These are phyloP conservation scores for Straminergon stramineum DNA, from an alignment of 225 moss, liverwort and hornwort species.

Conservation along the genomic window DNA sequence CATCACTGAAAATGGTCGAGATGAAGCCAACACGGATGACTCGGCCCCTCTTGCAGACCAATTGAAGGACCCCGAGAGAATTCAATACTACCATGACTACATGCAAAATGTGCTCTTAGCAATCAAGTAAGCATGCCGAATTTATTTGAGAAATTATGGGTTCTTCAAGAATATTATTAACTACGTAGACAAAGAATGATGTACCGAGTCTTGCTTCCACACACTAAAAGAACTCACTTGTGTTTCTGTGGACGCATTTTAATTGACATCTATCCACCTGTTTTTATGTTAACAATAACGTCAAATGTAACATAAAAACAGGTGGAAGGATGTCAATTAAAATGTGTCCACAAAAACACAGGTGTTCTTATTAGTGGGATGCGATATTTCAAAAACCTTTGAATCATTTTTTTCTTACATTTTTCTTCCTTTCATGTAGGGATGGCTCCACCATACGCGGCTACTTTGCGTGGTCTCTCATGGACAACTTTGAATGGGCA, in stretches of 20 bases:
- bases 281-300: not conserved
- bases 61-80: constrained; percentile 14
- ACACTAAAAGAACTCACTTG: fast-evolving
- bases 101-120: constrained; percentile 35
- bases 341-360: not conserved
- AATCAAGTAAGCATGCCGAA: constrained; percentile 15
- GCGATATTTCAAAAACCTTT: not conserved
- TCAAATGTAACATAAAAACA: not conserved
- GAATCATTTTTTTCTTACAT: not conserved
- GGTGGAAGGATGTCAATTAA: not conserved
- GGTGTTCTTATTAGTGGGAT: too few relatives aligned
- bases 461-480: constrained; percentile 50
- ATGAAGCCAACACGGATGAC: constrained; percentile 11
- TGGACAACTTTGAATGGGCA: constrained; percentile 47
- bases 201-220: too few relatives aligned
- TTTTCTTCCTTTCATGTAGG: not conserved
- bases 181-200: not conserved
- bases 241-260: not conserved
- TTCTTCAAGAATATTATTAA: too few relatives aligned
- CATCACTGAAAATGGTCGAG: constrained; percentile 55
- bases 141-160: not conserved
- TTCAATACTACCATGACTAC: constrained; percentile 32
- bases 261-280: too few relatives aligned
- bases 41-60: not conserved
- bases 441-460: constrained; percentile 19